Evolutionary conservation across 2,329 filamentous ascomycete genomes (phyloP).

Genomic region (Aotearoamyces nothofagi): DNA sequence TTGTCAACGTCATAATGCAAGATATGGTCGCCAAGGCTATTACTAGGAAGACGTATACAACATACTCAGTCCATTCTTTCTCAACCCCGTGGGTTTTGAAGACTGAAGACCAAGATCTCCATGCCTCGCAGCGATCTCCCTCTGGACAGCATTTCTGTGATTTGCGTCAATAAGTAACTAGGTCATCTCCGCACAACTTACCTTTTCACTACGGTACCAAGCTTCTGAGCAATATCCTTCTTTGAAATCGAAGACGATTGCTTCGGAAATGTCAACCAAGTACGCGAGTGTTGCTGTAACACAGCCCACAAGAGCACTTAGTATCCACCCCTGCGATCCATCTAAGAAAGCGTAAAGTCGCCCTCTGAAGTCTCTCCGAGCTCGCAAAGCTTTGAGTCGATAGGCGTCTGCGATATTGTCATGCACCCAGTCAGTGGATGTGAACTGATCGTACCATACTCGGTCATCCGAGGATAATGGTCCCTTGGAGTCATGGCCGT

Average conservation of each 20-base stretch:
- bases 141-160: slow-evolving; percentile 38
- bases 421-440: slow-evolving; percentile 95
- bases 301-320: slow-evolving; percentile 80
- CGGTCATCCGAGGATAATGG: slow-evolving; percentile 66
- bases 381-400: slow-evolving; percentile 69
- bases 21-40: slow-evolving; percentile 54
- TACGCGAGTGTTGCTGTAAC: slow-evolving; percentile 79
- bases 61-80: slow-evolving; percentile 56
- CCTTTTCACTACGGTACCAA: slow-evolving; percentile 64
- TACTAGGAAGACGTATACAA: slow-evolving; percentile 58
- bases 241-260: slow-evolving; percentile 78
- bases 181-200: too few relatives aligned
- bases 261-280: slow-evolving; percentile 75
- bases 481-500: slow-evolving; percentile 44
- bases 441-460: slow-evolving; percentile 98
- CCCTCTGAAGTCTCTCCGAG: slow-evolving; percentile 73
- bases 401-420: slow-evolving; percentile 92
- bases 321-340: slow-evolving; percentile 82
- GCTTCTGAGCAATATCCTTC: slow-evolving; percentile 62
- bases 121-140: slow-evolving; percentile 37
- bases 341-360: slow-evolving; percentile 65
- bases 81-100: slow-evolving; percentile 14
- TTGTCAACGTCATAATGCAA: slow-evolving; percentile 69
- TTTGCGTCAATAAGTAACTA: slow-evolving; percentile 1
- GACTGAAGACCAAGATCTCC: slow-evolving; percentile 43